Evolutionary conservation across 306 rosid species (phyloP).

Genomic region (Prunus mongolica): DNA sequence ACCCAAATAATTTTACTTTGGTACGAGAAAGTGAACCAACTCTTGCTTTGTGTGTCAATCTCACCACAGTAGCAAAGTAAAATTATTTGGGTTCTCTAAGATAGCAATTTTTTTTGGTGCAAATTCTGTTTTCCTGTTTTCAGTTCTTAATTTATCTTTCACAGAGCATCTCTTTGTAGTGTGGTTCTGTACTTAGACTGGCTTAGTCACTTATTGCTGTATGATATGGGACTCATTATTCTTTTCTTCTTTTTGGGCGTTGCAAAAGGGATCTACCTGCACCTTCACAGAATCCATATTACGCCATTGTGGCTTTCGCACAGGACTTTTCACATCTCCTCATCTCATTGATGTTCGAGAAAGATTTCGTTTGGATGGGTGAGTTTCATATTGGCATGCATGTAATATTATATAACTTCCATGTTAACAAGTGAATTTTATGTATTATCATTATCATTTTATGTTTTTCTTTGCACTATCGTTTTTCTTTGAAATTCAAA

Average conservation of each 20-base stretch:
- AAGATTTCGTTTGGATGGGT: constrained; percentile 93
- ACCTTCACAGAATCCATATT: constrained; percentile 84
- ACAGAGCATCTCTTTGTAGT: not conserved
- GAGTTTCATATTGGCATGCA: constrained; percentile 28
- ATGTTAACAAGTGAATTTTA: not conserved
- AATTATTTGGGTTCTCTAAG: too few species aligned
- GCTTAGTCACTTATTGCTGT: constrained; percentile 5
- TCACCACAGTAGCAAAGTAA: too few species aligned
- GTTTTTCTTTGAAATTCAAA: not conserved
- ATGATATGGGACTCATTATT: constrained; percentile 17
- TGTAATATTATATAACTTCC: not conserved
- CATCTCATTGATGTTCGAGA: constrained; percentile 93
- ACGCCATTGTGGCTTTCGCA: constrained; percentile 80
- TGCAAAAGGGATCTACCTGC: constrained; percentile 87
- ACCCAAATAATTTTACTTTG: too few species aligned
- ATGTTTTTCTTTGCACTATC: not conserved
- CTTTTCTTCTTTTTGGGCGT: constrained; percentile 16
- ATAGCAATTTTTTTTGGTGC: too few species aligned
- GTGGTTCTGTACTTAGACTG: not conserved
- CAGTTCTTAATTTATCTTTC: not conserved
- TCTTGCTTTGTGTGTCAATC: not conserved
- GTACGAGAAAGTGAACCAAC: not conserved
- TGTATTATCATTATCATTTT: not conserved
- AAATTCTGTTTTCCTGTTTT: not conserved
- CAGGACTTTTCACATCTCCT: constrained; percentile 96